Percentiles rank a stretch among this genome's conserved stretches.
Evolutionary conservation across 2,329 filamentous ascomycete genomes (phyloP).

Genomic region (Fusarium anguioides): DNA sequence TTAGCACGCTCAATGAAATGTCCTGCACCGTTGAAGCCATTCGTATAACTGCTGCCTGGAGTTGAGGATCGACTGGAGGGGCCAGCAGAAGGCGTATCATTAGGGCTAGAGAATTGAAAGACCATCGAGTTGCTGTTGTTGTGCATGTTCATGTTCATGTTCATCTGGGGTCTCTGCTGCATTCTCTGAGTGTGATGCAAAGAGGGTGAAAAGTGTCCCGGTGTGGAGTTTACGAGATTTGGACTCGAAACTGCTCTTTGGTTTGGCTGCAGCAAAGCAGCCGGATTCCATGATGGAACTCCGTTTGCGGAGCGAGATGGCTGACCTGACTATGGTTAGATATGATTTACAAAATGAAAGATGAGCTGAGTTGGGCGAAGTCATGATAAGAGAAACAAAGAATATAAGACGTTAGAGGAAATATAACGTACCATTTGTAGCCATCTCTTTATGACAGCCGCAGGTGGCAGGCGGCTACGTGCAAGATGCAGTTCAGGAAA

Average conservation of each 20-base stretch:
- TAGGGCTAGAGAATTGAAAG: constrained; percentile 57
- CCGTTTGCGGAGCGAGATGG: constrained; percentile 43
- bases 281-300: constrained; percentile 56
- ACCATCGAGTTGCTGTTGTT: constrained; percentile 50
- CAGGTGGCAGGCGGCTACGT: constrained; percentile 35
- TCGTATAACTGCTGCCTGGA: constrained; percentile 42
- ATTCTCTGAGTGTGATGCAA: constrained; percentile 38
- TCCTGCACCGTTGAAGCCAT: constrained; percentile 58
- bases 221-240: constrained; percentile 41
- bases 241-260: constrained; percentile 47
- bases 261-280: constrained; percentile 54
- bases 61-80: constrained; percentile 51
- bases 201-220: constrained; percentile 41
- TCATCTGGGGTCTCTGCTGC: constrained; percentile 43
- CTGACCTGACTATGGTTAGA: constrained; percentile 43
- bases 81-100: constrained; percentile 49
- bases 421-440: constrained; percentile 46
- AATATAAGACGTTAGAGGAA: not conserved
- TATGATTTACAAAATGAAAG: constrained; percentile 18
- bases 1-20: constrained; percentile 80
- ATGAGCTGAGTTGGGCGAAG: not conserved
- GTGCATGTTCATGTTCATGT: constrained; percentile 45
- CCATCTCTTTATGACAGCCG: constrained; percentile 45
- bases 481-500: constrained; percentile 39
- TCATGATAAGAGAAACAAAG: not conserved